A percentile compares a stretch with the other conserved stretches of the same genome.
Evolutionary conservation across 176 grass and related monocot species (phyloP).

Genomic region (Rhynchospora tenuis): DNA sequence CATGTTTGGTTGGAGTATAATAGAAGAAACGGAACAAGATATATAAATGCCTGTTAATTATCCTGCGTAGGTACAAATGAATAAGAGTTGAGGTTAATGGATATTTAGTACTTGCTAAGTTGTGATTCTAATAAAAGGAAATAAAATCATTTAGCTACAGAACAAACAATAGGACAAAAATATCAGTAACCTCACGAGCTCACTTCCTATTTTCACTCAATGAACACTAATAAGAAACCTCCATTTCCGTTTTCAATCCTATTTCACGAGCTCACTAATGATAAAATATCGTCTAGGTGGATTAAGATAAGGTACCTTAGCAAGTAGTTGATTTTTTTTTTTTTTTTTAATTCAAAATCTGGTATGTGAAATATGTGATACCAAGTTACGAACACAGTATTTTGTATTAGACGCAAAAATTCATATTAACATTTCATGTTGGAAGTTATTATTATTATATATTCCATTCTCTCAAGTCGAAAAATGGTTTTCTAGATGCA

Average conservation of each 20-base stretch:
- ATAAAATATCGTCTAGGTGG: too few species aligned
- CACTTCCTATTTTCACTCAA: not conserved
- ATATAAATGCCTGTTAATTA: not conserved
- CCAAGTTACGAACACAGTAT: not conserved
- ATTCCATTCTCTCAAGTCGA: not conserved
- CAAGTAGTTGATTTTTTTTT: not conserved
- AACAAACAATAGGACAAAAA: not conserved
- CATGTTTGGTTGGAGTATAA: not conserved
- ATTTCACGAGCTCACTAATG: too few species aligned
- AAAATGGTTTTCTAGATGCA: too few species aligned
- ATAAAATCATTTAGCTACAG: not conserved
- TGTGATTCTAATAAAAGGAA: not conserved
- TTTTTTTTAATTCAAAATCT: not conserved
- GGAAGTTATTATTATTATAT: not conserved
- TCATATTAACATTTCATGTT: not conserved
- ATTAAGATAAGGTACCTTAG: too few species aligned
- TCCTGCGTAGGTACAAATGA: too few species aligned
- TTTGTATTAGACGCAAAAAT: not conserved
- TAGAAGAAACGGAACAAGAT: not conserved
- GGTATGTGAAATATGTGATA: not conserved
- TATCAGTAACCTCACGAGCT: not conserved
- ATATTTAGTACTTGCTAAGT: not conserved
- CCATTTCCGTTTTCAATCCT: not conserved
- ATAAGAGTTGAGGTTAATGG: too few species aligned
- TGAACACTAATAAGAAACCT: not conserved